Evolutionary conservation across 1,284 basidiomycete genomes (phyloP).

Genomic region (Rhodotorula mucilaginosa): DNA sequence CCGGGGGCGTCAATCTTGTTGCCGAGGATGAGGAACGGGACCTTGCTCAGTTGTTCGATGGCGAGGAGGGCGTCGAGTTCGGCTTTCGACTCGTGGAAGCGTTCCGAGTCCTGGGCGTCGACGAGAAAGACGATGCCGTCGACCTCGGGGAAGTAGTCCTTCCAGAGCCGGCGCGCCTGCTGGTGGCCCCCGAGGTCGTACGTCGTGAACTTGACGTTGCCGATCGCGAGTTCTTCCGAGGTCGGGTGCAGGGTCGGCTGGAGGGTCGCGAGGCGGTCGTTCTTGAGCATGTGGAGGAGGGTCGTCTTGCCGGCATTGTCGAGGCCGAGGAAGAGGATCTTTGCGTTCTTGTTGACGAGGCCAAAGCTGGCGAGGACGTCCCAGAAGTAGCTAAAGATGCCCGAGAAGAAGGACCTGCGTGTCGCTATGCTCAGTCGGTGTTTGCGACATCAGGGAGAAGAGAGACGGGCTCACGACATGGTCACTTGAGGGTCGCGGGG

Average conservation of each 20-base stretch:
- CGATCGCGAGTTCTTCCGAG: conserved; percentile 98
- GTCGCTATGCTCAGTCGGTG: not conserved
- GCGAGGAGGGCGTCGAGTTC: conserved; percentile 92
- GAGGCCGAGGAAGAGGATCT: conserved; percentile 98
- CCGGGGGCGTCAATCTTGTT: conserved; percentile 99
- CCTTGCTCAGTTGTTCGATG: conserved; percentile 91
- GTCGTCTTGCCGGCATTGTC: conserved; percentile 97
- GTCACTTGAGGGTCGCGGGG: not conserved
- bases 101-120: conserved; percentile 93
- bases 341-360: conserved; percentile 96
- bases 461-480: not conserved
- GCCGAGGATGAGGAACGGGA: conserved; percentile 96
- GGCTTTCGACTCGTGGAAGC: conserved; percentile 91
- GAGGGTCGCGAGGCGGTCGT: conserved; percentile 93
- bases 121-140: conserved; percentile 99
- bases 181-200: conserved; percentile 98
- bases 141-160: conserved; percentile 99
- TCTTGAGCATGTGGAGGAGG: conserved; percentile 98
- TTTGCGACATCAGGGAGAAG: not conserved
- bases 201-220: conserved; percentile 98
- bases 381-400: conserved; percentile 80
- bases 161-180: conserved; percentile 97
- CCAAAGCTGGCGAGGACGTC: conserved; percentile 87
- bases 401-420: conserved; percentile 12
- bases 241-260: conserved; percentile 99